These are phyloP conservation scores for Ascochyta viciae-villosae DNA, from an alignment of 2,329 filamentous ascomycete species.

Conservation along the genomic window DNA sequence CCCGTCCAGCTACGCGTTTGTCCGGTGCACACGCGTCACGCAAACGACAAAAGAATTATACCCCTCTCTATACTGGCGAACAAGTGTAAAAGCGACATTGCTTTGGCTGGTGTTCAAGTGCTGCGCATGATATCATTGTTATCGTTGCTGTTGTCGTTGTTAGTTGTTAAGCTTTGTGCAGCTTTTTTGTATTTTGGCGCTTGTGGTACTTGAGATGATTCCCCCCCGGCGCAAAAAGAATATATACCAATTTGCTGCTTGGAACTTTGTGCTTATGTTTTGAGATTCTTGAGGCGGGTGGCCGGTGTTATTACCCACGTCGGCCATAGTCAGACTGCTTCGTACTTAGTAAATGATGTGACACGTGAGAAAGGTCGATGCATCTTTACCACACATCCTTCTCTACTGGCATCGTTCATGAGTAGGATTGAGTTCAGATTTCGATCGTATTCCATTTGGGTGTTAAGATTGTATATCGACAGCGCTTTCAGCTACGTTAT, in stretches of 20 bases:
- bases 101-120: slow-evolving; percentile 37
- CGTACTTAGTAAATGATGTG: background rate
- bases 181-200: slow-evolving; percentile 31
- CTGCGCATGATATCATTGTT: slow-evolving; percentile 27
- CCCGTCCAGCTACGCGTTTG: slow-evolving; percentile 32
- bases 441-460: no score
- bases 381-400: background rate
- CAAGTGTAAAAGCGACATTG: slow-evolving; percentile 41
- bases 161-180: slow-evolving; percentile 26
- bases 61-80: slow-evolving; percentile 45
- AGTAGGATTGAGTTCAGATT: background rate
- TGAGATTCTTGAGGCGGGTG: no score
- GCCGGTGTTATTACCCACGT: no score
- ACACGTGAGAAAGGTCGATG: background rate
- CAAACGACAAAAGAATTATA: slow-evolving; percentile 53
- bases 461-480: no score
- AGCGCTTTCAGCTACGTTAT: no score
- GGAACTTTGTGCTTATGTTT: background rate
- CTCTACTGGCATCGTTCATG: background rate
- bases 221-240: slow-evolving; percentile 51
- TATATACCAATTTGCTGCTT: slow-evolving; percentile 53
- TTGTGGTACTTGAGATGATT: slow-evolving; percentile 43
- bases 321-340: no score
- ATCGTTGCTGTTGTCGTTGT: slow-evolving; percentile 20
- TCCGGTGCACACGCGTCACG: slow-evolving; percentile 33